Base-by-base conservation (phyloP, 1,284 basidiomycete genomes). In the Ceratobasidium sp. region DNA sequence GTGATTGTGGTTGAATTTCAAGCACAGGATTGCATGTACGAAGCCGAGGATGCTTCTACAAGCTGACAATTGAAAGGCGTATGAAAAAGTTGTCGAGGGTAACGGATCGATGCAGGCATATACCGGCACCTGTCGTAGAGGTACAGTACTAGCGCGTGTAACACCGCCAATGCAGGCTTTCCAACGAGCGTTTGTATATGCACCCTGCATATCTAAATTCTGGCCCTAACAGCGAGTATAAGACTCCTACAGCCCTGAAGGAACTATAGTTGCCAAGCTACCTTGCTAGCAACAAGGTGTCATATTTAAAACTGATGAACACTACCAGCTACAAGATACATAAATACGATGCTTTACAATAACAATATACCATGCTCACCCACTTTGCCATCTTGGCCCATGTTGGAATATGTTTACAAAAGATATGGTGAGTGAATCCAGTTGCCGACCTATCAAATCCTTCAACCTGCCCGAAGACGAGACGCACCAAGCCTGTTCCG, bases 1-100 rank as follows among this genome's bases (percentile, higher is more conserved):
- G 14, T 50, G 48, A 50, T 14, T 50, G 14, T 5, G 48, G 48
- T n/a, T 50, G 48, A n/a, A 50, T 50, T 50, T 50, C 48, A 50
- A 14, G 16, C 48, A 16, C 48, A 5, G 48, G 8, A 50, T 16
- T 41, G 38, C 38, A 30, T 30, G 27, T 30, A 30, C 27, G 27
- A 30, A 30, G 27, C 27, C 27, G 27, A 30, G 27, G 27, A 30
- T 30, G 27, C 27, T 30, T 30, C 27, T 30, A 30, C 27, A 30
- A 30, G 27, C 27, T 30, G 27, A 30, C 27, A 30, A 30, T 30
- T 30, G 27, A 30, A 30, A 30, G 99, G 85, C 99, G 99, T 18
- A 96, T 97, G 79, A 95, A 97, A 3, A 98, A 99, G 8, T 97
- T 97, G 16, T 99, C 97, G 83, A 99, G 99, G 0, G 97, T 99